Base-by-base conservation (phyloP, 257 asterid genomes). In the Lycium barbarum region DNA sequence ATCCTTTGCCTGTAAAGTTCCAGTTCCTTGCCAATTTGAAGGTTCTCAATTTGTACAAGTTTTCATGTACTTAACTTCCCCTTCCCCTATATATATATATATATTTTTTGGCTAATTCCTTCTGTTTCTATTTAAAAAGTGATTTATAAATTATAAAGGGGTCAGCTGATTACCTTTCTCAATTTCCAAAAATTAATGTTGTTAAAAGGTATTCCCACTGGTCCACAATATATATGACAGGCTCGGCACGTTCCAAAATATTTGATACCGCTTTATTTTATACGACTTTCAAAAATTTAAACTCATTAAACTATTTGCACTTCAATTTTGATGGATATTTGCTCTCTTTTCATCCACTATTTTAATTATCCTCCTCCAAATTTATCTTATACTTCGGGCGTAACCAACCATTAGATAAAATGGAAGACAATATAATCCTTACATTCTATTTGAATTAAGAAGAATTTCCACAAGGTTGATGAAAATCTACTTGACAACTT, bases 1-100 rank as follows among this genome's bases (percentile, higher is more conserved):
- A 13, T 26, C 51, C 13, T 76, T 51, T 76, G 63, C 26, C 4
- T 51, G 82, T 76, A 53, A 51, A 76, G 49, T 51, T 7, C 47
- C 22, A 76, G 49, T 51, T 7, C 47, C 22, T 53, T 76, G 63
- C 9, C 63, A 76, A 76, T 3, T 35, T 51, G 13, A 76, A 76
- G 47, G 22, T 76, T 22, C 82, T 76, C 81, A 49, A 6, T 51
- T 20, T 76, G 36, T 20, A 51, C 40, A 76, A 76, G 14, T 76
- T 76, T 20, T 7, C 45, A 51, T 51, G 82, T 26, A 63, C 9
- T 76, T 1, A 76, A 10, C 7, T 76, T 74, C 7, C 15, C 49
- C n/a, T 6, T 68, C 51, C 76, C 14, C 2, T 6, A 14, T 3
- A 33, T 26, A 26, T 26, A 26, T 26, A 2, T 13, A n/a, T n/a